Base-by-base conservation (phyloP, 1,139 yeast genomes). In the Pneumocystis jirovecii region DNA sequence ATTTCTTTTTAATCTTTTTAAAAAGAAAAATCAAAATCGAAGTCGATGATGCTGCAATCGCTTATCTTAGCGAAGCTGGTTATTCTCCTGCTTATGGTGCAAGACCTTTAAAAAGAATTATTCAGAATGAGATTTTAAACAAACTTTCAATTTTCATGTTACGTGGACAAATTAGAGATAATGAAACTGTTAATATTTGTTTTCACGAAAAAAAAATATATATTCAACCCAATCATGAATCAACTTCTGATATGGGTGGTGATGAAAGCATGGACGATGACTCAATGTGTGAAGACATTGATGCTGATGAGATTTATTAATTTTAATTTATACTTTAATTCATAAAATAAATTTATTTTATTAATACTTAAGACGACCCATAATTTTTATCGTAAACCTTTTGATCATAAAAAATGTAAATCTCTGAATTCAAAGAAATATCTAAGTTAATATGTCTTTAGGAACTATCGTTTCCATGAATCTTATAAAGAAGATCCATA, bases 1-100 rank as follows among this genome's bases (percentile, higher is more conserved):
- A 50, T 25, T 29, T 44, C 19, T 44, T 25, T 50, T 15, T 50
- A 50, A 50, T 50, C 10, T n/a, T 44, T 50, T 25, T 45, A 25
- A 25, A 12, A 74, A 89, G 88, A 78, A 80, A 83, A 66, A 81
- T 91, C 72, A 79, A 81, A 42, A 82, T 95, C 72, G 82, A 85
- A 60, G 81, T 91, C 21, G 85, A 85, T 66, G 84, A 83, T 63
- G 84, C 79, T 6, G 96, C 97, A 7, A 78, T 87, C 72, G 91
- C 87, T 65, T 93, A 86, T 79, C 80, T 93, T 70, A 84, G 91
- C 71, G 80, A 82, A 71, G 80, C 90, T 72, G 98, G 99, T 62
- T 93, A 91, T 78, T 89, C 96, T 37, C 82, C 87, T 65, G 96
- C 90, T 75, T 81, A 93, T 75, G 98, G 99, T 77, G 98, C 99